These are phyloP conservation scores for Striga asiatica DNA, from an alignment of 257 asterid species.

Conservation along the genomic window DNA sequence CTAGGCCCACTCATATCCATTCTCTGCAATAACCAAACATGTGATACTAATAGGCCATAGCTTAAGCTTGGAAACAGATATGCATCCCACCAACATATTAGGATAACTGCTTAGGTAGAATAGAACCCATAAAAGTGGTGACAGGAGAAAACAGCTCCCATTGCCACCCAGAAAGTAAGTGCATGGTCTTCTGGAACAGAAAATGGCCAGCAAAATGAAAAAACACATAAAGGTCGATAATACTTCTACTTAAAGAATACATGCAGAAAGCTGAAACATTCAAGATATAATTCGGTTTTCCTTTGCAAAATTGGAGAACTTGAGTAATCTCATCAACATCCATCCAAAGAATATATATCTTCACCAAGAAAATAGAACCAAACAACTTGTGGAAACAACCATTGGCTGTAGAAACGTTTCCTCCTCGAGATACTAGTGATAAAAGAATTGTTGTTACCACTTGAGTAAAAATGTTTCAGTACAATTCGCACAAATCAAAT, in stretches of 20 bases:
- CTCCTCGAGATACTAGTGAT: neutral
- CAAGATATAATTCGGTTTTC: neutral
- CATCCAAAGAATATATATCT: neutral
- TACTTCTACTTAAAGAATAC: neutral
- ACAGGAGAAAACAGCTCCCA: neutral
- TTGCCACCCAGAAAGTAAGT: neutral
- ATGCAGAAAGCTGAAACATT: neutral
- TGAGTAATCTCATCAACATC: neutral
- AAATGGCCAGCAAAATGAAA: constrained; percentile 1
- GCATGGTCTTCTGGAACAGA: neutral
- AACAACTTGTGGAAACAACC: neutral
- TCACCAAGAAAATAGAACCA: neutral
- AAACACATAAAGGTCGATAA: neutral
- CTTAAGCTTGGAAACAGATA: neutral
- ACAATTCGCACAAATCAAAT: neutral
- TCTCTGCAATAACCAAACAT: neutral
- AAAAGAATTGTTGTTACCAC: neutral
- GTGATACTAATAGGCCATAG: neutral
- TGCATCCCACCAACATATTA: neutral
- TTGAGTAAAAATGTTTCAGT: neutral
- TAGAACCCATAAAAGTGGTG: neutral
- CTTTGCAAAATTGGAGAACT: neutral
- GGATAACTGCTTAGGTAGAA: neutral
- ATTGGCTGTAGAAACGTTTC: neutral
- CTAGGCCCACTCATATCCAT: neutral